Evolutionary conservation across 2,329 filamentous ascomycete species (phyloP).

Genomic region (Paraphoma sp.): DNA sequence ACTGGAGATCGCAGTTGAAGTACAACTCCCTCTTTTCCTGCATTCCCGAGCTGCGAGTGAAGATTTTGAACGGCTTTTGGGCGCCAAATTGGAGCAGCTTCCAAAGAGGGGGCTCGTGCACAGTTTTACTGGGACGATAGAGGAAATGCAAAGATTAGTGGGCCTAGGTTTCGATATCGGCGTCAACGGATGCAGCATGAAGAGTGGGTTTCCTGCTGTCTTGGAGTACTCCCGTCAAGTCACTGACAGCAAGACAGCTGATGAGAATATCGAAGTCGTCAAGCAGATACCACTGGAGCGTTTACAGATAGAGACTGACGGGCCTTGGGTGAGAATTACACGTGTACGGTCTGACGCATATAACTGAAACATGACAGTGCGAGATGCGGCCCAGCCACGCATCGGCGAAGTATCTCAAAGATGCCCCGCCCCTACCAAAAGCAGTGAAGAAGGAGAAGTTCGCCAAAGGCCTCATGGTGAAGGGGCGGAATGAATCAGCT

Average conservation of each 20-base stretch:
- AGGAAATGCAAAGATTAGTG: constrained; percentile 84
- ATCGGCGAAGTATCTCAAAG: constrained; percentile 74
- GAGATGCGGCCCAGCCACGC: constrained; percentile 91
- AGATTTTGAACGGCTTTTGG: constrained; percentile 66
- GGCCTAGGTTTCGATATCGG: constrained; percentile 85
- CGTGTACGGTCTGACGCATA: too few relatives aligned
- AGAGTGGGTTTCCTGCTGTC: constrained; percentile 58
- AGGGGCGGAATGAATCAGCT: constrained; percentile 92
- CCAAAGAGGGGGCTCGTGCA: constrained; percentile 86
- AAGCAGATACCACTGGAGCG: constrained; percentile 77
- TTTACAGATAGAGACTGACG: constrained; percentile 95
- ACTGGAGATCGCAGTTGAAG: constrained; percentile 75
- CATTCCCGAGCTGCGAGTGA: constrained; percentile 85
- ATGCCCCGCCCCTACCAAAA: constrained; percentile 76
- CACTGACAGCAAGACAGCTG: constrained; percentile 26
- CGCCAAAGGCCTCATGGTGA: constrained; percentile 85
- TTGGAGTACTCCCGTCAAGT: not conserved
- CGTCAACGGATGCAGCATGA: constrained; percentile 96
- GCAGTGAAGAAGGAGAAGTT: constrained; percentile 96
- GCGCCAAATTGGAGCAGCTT: constrained; percentile 67
- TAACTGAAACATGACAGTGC: constrained; percentile 61
- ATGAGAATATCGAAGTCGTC: constrained; percentile 83
- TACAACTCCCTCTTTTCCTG: constrained; percentile 87
- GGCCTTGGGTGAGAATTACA: constrained; percentile 71
- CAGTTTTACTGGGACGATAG: constrained; percentile 87